Percentiles rank a stretch among this genome's conserved stretches.
Conservation (phyloP, 2,329 filamentous ascomycete species). For the Fusarium chlamydosporum region DNA sequence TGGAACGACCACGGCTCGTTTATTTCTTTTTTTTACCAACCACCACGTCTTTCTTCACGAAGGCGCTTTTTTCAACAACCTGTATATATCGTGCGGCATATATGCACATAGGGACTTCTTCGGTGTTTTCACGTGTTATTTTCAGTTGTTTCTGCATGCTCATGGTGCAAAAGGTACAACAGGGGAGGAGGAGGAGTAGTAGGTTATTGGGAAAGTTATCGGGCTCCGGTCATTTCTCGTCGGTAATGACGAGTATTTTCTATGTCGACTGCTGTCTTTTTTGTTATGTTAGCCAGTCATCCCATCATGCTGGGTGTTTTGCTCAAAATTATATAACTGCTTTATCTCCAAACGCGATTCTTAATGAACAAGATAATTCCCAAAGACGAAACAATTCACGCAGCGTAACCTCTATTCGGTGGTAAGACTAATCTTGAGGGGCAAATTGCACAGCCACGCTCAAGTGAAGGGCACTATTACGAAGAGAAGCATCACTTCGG, state of each 20-base stretch:
- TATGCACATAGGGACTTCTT: conserved; percentile 49
- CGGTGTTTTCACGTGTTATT: conserved; percentile 45
- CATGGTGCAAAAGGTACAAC: conserved; percentile 1
- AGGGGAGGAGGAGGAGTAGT: conserved; percentile 27
- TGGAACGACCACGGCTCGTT: conserved; percentile 25
- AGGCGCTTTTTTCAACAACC: conserved; percentile 28
- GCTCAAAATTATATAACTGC: not conserved
- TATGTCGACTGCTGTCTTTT: conserved; percentile 17
- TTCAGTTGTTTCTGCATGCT: conserved; percentile 21
- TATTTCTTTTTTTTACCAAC: conserved; percentile 24
- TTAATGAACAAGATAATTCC: conserved; percentile 25
- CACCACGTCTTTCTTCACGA: not conserved
- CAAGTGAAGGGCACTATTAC: not conserved
- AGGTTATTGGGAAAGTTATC: conserved; percentile 23
- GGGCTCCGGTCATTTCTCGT: too few relatives aligned
- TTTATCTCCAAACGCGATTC: conserved; percentile 23
- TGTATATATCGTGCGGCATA: conserved; percentile 51
- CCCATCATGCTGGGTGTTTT: not conserved
- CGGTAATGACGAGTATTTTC: conserved; percentile 11
- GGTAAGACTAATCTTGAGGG: conserved; percentile 20
- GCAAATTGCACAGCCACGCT: conserved; percentile 38
- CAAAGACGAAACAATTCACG: not conserved
- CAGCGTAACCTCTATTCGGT: not conserved
- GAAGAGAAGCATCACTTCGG: conserved; percentile 3
- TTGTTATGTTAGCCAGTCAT: not conserved